phyloP scores from a whole-genome alignment of 2,329 filamentous ascomycete species.

The Aureobasidium sp. region DNA sequence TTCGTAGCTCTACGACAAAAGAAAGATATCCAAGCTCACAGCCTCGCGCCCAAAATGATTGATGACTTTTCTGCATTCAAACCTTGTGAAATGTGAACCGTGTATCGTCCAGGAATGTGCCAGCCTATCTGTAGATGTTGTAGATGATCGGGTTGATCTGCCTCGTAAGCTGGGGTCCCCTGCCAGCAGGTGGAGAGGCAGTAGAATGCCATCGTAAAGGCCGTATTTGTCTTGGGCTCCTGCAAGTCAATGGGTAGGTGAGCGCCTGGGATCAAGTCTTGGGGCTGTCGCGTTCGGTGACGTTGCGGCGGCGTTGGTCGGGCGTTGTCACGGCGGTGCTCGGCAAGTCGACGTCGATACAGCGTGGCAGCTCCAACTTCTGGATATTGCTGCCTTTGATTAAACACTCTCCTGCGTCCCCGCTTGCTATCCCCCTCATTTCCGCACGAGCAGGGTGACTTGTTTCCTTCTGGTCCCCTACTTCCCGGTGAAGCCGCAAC shows the following conservation, averaged over 20 bases:
- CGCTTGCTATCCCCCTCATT: conserved; percentile 7
- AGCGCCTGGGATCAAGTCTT: neutral
- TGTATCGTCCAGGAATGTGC: neutral
- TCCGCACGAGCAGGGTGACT: neutral
- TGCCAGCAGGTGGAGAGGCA: neutral
- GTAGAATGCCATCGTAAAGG: neutral
- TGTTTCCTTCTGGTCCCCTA: neutral
- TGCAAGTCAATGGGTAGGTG: neutral
- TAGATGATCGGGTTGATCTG: too few species aligned
- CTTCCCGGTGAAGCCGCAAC: neutral
- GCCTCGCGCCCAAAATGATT: conserved; percentile 9
- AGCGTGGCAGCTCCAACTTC: neutral
- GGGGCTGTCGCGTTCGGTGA: conserved; percentile 3
- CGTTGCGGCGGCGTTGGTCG: conserved; percentile 4
- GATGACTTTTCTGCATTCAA: neutral
- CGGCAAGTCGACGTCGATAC: neutral
- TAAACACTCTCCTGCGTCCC: neutral
- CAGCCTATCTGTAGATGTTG: neutral
- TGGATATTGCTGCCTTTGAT: conserved; percentile 5
- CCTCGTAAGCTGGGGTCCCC: conserved; percentile 1
- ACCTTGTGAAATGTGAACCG: neutral
- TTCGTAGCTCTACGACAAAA: conserved; percentile 13
- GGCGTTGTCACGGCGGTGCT: conserved; percentile 5
- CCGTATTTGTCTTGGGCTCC: neutral
- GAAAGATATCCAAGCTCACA: conserved; percentile 14